Evolutionary conservation across 2,329 filamentous ascomycete genomes (phyloP).

Genomic region (Aspergillus persii): DNA sequence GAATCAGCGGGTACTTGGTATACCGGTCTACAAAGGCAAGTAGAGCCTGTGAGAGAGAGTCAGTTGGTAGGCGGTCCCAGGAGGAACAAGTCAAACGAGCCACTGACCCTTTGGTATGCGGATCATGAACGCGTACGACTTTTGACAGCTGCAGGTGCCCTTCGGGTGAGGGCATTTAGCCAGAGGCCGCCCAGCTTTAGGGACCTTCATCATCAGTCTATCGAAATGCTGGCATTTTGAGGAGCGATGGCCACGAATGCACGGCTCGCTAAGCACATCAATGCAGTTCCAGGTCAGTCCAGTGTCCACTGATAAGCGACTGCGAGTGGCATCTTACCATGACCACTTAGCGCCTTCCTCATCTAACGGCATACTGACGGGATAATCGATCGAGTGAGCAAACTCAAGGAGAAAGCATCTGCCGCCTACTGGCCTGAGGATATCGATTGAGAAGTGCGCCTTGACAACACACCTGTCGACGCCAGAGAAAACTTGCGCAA

Average conservation of each 20-base stretch:
- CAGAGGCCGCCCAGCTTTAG: constrained; percentile 48
- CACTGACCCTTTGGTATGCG: constrained; percentile 43
- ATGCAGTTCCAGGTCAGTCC: not conserved
- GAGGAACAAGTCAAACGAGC: not conserved
- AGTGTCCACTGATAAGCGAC: not conserved
- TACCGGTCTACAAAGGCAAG: constrained; percentile 41
- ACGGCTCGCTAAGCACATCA: constrained; percentile 40
- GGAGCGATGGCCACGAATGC: constrained; percentile 49
- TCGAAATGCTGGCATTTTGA: constrained; percentile 51
- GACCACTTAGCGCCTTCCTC: constrained; percentile 47
- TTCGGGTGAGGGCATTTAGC: constrained; percentile 48
- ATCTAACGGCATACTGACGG: constrained; percentile 41
- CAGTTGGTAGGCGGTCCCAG: constrained; percentile 9
- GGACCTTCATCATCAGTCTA: constrained; percentile 50
- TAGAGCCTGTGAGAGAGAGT: constrained; percentile 29
- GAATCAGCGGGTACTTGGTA: constrained; percentile 36
- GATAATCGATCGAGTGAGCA: not conserved
- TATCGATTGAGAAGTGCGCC: not conserved
- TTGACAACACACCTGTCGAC: not conserved
- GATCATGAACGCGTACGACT: constrained; percentile 45
- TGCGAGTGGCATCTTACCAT: constrained; percentile 33
- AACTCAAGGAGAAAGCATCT: not conserved
- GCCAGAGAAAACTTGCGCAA: not conserved
- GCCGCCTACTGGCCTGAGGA: not conserved
- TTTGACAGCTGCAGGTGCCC: constrained; percentile 42